phyloP scores from a whole-genome alignment of 2,329 filamentous ascomycete genomes.

The Cladophialophora psammophila region DNA sequence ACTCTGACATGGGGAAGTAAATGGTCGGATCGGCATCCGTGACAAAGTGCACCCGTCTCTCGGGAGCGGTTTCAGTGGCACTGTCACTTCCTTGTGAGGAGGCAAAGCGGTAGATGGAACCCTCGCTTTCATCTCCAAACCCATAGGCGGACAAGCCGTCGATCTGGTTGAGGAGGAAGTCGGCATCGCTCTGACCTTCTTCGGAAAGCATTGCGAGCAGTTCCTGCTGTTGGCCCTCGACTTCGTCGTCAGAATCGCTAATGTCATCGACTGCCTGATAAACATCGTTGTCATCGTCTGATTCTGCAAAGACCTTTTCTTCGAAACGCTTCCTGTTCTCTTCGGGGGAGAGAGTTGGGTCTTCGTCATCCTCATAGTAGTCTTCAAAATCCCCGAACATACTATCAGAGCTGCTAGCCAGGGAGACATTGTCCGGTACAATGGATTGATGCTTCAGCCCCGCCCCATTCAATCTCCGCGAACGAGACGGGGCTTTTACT shows the following conservation, averaged over 20 bases:
- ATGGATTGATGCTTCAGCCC: constrained; percentile 45
- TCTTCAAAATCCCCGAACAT: constrained; percentile 35
- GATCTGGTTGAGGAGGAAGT: constrained; percentile 40
- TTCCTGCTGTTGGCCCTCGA: constrained; percentile 63
- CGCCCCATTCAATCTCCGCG: constrained; percentile 50
- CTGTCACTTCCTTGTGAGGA: constrained; percentile 42
- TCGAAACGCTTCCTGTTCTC: constrained; percentile 38
- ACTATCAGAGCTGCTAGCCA: constrained; percentile 34
- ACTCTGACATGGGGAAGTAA: constrained; percentile 35
- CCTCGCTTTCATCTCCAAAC: constrained; percentile 45
- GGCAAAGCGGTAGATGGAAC: constrained; percentile 41
- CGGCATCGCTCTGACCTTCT: constrained; percentile 45
- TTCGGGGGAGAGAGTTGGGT: constrained; percentile 33
- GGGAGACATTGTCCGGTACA: constrained; percentile 25
- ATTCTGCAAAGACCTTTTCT: constrained; percentile 36
- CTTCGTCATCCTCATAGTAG: constrained; percentile 34
- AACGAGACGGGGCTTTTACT: constrained; percentile 53
- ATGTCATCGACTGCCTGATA: constrained; percentile 82
- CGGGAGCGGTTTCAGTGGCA: constrained; percentile 49
- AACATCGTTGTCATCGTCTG: constrained; percentile 48
- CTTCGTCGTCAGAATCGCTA: constrained; percentile 79
- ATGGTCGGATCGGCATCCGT: constrained; percentile 32
- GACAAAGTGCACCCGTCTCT: constrained; percentile 75
- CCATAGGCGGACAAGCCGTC: constrained; percentile 41
- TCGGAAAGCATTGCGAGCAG: constrained; percentile 40